phyloP scores from a whole-genome alignment of 257 asterid species.

The Ballota nigra region DNA sequence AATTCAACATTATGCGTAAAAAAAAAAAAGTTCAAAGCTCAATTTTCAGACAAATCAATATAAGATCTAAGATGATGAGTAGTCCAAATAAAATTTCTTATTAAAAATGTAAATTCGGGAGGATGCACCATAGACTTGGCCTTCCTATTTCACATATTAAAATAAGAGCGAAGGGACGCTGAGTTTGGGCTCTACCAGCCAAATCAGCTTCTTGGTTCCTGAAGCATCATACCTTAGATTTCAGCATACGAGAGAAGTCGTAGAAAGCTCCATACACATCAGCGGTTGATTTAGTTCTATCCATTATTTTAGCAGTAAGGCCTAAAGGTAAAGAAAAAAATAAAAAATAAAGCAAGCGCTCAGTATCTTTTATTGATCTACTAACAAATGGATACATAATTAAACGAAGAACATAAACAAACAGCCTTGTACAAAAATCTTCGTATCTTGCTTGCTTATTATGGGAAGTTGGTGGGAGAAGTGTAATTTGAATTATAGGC shows the following conservation, averaged over 20 bases:
- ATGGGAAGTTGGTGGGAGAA: background rate
- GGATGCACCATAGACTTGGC: background rate
- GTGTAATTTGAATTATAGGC: background rate
- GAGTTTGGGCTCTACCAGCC: background rate
- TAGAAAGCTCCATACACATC: constrained; percentile 95
- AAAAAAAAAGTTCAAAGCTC: background rate
- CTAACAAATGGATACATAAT: constrained; percentile 17
- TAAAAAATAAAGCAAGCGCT: constrained; percentile 17
- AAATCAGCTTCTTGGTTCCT: constrained; percentile 5
- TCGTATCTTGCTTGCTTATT: background rate
- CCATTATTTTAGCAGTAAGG: constrained; percentile 87
- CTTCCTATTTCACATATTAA: constrained; percentile 3
- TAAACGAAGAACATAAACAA: background rate
- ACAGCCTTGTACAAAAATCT: background rate
- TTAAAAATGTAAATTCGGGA: background rate
- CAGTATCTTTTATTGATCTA: constrained; percentile 5
- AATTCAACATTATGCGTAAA: background rate
- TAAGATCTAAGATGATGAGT: background rate
- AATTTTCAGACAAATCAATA: background rate
- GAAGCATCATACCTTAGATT: constrained; percentile 66
- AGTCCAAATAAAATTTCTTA: background rate
- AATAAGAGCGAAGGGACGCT: background rate
- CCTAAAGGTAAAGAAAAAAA: constrained; percentile 40
- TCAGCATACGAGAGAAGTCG: constrained; percentile 83
- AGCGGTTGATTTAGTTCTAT: constrained; percentile 64